phyloP scores from a whole-genome alignment of 495 filamentous ascomycete genomes.

The Trichoderma reesei region DNA sequence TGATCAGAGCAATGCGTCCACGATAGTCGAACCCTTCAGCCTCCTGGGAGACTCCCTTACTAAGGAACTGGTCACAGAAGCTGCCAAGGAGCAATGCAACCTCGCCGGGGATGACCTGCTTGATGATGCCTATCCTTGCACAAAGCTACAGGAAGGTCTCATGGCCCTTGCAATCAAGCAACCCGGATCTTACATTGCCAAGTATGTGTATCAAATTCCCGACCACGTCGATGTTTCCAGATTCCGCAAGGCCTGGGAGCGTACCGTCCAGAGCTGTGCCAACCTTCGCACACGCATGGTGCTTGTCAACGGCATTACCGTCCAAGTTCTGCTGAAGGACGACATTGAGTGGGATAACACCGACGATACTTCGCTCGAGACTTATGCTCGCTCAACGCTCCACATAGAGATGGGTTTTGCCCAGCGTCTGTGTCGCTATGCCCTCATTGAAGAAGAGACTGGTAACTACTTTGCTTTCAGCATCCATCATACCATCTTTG shows the following conservation, averaged over 20 bases:
- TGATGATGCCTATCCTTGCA: conserved; percentile 52
- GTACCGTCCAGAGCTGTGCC: conserved; percentile 43
- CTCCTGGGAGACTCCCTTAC: conserved; percentile 27
- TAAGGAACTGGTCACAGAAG: conserved; percentile 26
- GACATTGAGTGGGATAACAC: conserved; percentile 16
- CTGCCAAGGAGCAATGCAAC: conserved; percentile 35
- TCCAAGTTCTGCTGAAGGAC: conserved; percentile 18
- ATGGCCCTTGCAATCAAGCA: conserved; percentile 34
- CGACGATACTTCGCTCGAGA: background rate
- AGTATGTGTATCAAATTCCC: conserved; percentile 34
- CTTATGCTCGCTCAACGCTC: background rate
- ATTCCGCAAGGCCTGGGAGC: conserved; percentile 41
- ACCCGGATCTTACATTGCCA: conserved; percentile 30
- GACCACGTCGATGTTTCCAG: conserved; percentile 27
- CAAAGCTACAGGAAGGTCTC: conserved; percentile 43
- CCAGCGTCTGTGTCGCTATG: conserved; percentile 18
- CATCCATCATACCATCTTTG: conserved; percentile 7
- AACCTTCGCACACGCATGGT: conserved; percentile 63
- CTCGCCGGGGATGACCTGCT: conserved; percentile 31
- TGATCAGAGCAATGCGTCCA: conserved; percentile 3
- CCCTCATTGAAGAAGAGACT: conserved; percentile 15
- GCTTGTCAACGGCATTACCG: conserved; percentile 7
- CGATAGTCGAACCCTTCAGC: conserved; percentile 32
- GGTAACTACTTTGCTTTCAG: conserved; percentile 41
- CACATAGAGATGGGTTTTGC: conserved; percentile 9